Conservation (phyloP, 1,284 basidiomycete genomes). For the Cutaneotrichosporon cyanovorans region DNA sequence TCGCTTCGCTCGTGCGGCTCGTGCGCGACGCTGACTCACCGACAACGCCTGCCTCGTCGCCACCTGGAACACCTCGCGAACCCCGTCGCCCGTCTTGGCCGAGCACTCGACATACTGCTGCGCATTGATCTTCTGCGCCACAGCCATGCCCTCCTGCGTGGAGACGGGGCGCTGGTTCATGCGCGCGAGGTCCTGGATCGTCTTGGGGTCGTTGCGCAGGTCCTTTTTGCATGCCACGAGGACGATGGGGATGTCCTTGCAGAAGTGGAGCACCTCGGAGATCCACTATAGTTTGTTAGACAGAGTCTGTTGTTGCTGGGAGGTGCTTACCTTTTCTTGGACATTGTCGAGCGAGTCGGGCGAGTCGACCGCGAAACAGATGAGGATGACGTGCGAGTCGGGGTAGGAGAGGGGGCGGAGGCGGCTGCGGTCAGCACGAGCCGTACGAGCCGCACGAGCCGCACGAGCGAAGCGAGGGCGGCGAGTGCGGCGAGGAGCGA, state of each 20-base stretch:
- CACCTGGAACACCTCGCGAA: constrained; percentile 85
- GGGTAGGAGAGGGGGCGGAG: constrained; percentile 84
- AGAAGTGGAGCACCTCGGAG: constrained; percentile 89
- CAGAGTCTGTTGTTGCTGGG: not conserved
- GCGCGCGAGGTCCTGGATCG: constrained; percentile 70
- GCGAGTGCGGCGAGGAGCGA: too few relatives aligned
- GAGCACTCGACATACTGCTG: constrained; percentile 85
- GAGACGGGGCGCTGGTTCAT: constrained; percentile 74
- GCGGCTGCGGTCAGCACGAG: constrained; percentile 49
- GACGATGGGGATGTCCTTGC: constrained; percentile 75
- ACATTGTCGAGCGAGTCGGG: constrained; percentile 91
- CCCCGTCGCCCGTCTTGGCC: constrained; percentile 80
- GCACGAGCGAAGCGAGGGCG: not conserved
- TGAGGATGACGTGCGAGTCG: constrained; percentile 86
- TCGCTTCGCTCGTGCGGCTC: not conserved
- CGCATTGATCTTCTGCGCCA: constrained; percentile 81
- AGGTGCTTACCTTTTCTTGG: constrained; percentile 72
- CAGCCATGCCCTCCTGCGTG: constrained; percentile 65
- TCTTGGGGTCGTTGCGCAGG: constrained; percentile 67
- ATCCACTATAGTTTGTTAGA: constrained; percentile 61
- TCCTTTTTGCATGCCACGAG: constrained; percentile 92
- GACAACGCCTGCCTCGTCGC: constrained; percentile 74
- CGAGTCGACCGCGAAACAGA: constrained; percentile 87
- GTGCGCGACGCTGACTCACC: constrained; percentile 31
- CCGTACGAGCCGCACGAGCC: not conserved